Base-by-base conservation (phyloP, 495 filamentous ascomycete genomes). In the Xylaria sp. region DNA sequence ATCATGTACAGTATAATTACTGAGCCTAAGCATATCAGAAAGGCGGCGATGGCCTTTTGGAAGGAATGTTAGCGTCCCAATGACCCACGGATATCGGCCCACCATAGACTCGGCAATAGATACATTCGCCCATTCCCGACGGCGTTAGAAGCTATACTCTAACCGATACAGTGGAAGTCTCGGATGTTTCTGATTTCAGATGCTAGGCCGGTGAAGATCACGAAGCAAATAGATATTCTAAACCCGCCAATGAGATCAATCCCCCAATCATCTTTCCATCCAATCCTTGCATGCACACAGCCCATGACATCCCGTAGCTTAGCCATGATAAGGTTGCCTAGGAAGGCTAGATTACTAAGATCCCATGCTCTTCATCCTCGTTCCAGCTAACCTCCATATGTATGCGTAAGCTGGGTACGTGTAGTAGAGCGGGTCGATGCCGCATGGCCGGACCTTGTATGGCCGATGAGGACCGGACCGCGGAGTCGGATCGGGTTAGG, bases 1-100 rank as follows among this genome's bases (percentile, higher is more conserved):
- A 37, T 21, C 37, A 7, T 59, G 19, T 21, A 37, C 57, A 21
- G 31, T 59, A 59, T 59, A 14, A 37, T 15, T 21, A 19, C 31
- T 29, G n/a, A 21, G 37, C 9, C 37, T 37, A 40, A 21, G n/a
- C n/a, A n/a, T n/a, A 19, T 48, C 26, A 29, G 29, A 64, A 46
- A 37, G 43, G 35, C 48, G 35, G 24, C 19, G 35, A 11, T 67
- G 43, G 48, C 55, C 64, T 40, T 55, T 41, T 67, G 43, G 48
- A 67, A 67, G 48, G 64, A 67, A 24, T 41, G 19, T 6, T 67
- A 55, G 64, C 35, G 64, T 31, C 17, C 43, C 31, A 26, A 35
- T 14, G 43, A n/a, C 14, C 15, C 44, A 52, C 9, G 44, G 17
- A 52, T n/a, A 29, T 66, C 14, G 62, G 44, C 7, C 31, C 43